Base-by-base conservation (phyloP, 139 green algal genomes). In the Chlamydomonas incerta region DNA sequence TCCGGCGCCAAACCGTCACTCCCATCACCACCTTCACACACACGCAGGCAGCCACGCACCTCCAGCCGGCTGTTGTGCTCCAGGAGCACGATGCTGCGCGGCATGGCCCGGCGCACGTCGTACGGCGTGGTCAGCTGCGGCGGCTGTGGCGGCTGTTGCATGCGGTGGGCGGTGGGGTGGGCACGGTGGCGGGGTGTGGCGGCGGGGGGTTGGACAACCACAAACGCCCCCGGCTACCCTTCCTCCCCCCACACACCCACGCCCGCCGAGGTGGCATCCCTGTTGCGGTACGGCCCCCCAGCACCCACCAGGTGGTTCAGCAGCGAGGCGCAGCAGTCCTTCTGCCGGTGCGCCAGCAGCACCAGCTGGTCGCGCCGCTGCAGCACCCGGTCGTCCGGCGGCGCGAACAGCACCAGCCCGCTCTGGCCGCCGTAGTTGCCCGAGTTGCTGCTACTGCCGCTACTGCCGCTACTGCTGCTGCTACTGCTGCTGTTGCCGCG, bases 1-100 rank as follows among this genome's bases (percentile, higher is more conserved):
- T 24, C 13, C 57, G 3, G 9, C 20, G 21, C 57, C 2, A 23
- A 63, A 17, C 57, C 57, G 41, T 13, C 41, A 8, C 5, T 50
- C 41, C 41, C 41, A 5, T 8, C 57, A 29, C 21, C 23, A 63
- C 57, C 23, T 23, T 63, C 57, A 26, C 57, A 26, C 57, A n/a
- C n/a, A n/a, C n/a, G n/a, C n/a, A n/a, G n/a, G n/a, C 57, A 50
- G 41, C 41, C 41, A n/a, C n/a, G 41, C 41, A 50, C 41, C 41
- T 50, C 41, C 41, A 50, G 41, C 41, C 37, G 18, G 75, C 37
- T 62, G 75, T 72, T 62, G 29, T 34, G 60, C 3, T 41, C 35
- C 60, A 83, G 26, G 23, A 83, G 75, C 34, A 83, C 75, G 3
- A 83, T 28, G 28, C 28, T 62, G 37, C 14, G 23, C 24, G 74